Evolutionary conservation across 257 asterid genomes (phyloP).

Genomic region (Scutellaria minor): DNA sequence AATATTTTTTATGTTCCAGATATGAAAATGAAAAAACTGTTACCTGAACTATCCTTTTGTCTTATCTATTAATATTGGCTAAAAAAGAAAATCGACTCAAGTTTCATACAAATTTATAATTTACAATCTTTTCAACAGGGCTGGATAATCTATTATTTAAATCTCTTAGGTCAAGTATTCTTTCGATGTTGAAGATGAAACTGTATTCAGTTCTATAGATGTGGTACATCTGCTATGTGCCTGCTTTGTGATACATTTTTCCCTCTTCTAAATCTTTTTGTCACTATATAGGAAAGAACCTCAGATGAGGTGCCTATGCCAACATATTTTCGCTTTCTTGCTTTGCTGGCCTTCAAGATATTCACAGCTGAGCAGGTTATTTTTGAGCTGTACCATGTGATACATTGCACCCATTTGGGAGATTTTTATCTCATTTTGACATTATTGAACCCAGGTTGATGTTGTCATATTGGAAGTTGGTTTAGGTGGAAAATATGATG

Average conservation of each 20-base stretch:
- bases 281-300: constrained; percentile 58
- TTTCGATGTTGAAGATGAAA: constrained; percentile 8
- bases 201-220: not conserved
- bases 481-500: constrained; percentile 92
- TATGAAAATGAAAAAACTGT: not conserved
- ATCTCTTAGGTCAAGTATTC: not conserved
- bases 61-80: not conserved
- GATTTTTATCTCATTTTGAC: constrained; percentile 31
- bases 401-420: constrained; percentile 7
- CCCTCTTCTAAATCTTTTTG: constrained; percentile 28
- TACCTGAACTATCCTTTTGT: not conserved
- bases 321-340: constrained; percentile 94
- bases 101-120: not conserved
- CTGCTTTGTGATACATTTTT: constrained; percentile 28
- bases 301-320: constrained; percentile 87
- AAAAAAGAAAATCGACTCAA: not conserved
- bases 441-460: constrained; percentile 70
- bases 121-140: not conserved
- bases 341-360: constrained; percentile 94
- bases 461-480: constrained; percentile 98
- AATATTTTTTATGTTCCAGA: not conserved
- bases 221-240: constrained; percentile 6
- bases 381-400: constrained; percentile 6
- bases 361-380: constrained; percentile 91
- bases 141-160: not conserved